These are phyloP conservation scores for Plasmodium gallinaceum DNA, from an alignment of 169 alveolate genomes.

Conservation along the genomic window DNA sequence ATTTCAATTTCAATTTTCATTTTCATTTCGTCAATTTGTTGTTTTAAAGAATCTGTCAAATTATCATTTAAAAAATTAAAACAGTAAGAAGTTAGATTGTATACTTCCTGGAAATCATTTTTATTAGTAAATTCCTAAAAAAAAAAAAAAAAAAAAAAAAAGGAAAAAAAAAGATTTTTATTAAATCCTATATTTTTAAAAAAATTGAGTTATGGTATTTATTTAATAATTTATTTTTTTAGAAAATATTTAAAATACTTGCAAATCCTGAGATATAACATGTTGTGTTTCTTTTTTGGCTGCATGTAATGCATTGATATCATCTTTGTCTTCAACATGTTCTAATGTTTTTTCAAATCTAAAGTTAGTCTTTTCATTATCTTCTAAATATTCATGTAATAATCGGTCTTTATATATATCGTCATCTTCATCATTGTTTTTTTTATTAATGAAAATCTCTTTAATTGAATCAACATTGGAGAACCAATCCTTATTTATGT, in stretches of 20 bases:
- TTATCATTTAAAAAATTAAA: conserved; percentile 53
- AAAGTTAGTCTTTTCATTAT: conserved; percentile 22
- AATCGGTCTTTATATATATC: conserved; percentile 55
- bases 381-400: conserved; percentile 45
- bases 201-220: not conserved
- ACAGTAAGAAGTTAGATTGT: conserved; percentile 60
- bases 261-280: conserved; percentile 53
- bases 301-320: conserved; percentile 85
- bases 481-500: conserved; percentile 32
- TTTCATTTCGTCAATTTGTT: conserved; percentile 71
- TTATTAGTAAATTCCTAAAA: conserved; percentile 34
- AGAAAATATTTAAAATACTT: not conserved
- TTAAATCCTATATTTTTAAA: no score
- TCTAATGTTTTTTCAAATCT: conserved; percentile 89
- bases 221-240: not conserved
- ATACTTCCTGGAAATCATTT: conserved; percentile 48
- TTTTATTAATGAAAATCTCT: conserved; percentile 48
- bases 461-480: conserved; percentile 54
- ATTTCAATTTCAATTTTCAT: conserved; percentile 69
- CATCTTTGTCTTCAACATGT: conserved; percentile 91
- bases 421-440: conserved; percentile 66
- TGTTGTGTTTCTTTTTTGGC: conserved; percentile 81
- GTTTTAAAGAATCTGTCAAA: conserved; percentile 37
- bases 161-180: not conserved
- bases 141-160: not conserved